These are phyloP conservation scores for Lumnitzera littorea DNA, from an alignment of 345 rosid genomes.

Conservation along the genomic window DNA sequence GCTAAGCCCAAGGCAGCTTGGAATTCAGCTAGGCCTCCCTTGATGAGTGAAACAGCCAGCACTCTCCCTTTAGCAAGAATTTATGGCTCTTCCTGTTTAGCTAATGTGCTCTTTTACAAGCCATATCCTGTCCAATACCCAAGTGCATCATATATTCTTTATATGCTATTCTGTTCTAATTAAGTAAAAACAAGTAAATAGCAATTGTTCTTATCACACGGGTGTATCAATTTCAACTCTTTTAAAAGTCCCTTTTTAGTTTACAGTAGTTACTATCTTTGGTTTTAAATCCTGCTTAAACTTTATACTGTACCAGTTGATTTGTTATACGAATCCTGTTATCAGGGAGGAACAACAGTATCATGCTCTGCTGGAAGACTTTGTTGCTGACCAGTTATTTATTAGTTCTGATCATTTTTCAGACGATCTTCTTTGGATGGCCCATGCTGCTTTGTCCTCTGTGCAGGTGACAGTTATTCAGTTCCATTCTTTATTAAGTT, in stretches of 20 bases:
- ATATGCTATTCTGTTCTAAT: no score
- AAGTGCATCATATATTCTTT: no score
- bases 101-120: no score
- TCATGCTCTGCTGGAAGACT: constrained; percentile 76
- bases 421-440: constrained; percentile 66
- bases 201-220: no score
- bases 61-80: no score
- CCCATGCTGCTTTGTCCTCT: constrained; percentile 52
- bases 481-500: no score
- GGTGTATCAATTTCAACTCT: background rate
- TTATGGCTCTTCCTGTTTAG: no score
- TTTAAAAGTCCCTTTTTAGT: background rate
- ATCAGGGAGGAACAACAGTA: constrained; percentile 61
- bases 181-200: no score
- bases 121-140: no score
- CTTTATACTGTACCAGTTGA: background rate
- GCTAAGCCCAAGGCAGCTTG: no score
- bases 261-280: constrained; percentile 1
- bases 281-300: background rate
- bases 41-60: no score
- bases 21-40: no score
- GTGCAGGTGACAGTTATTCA: constrained; percentile 40
- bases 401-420: constrained; percentile 59
- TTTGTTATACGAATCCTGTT: constrained; percentile 18
- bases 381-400: constrained; percentile 82